Conservation (phyloP, 2,329 filamentous ascomycete genomes). For the Pseudogymnoascus sp. region DNA sequence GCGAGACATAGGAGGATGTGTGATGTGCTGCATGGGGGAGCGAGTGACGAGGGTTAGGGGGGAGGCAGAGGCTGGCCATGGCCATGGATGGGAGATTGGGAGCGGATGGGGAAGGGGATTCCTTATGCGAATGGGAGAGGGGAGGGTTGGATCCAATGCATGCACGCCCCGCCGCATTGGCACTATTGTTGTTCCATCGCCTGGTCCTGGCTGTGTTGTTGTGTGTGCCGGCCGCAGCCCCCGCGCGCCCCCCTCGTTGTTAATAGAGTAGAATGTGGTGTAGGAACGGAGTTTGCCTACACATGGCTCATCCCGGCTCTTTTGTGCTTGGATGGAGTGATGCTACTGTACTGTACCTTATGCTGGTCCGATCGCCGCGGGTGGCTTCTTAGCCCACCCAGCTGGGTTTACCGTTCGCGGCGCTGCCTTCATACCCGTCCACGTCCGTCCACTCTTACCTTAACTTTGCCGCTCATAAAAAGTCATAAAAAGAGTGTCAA, state of each 20-base stretch:
- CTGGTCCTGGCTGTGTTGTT: neutral
- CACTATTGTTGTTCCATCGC: neutral
- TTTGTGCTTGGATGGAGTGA: neutral
- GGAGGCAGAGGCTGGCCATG: neutral
- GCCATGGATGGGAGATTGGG: neutral
- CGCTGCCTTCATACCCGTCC: neutral
- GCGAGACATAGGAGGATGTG: neutral
- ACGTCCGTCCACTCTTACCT: neutral
- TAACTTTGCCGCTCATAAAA: neutral
- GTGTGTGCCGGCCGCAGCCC: neutral
- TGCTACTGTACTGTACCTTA: conserved; percentile 4
- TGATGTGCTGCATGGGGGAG: neutral
- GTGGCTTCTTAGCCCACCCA: conserved; percentile 4
- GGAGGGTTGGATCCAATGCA: neutral
- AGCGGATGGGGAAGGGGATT: neutral
- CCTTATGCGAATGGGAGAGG: neutral
- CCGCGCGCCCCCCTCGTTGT: neutral
- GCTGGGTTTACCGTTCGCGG: conserved; percentile 4
- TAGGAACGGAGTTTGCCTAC: neutral
- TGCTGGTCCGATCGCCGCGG: conserved; percentile 8
- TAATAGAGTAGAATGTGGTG: neutral
- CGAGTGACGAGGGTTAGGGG: neutral
- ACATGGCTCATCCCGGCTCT: neutral
- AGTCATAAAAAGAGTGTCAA: neutral
- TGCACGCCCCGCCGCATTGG: neutral